phyloP scores from a whole-genome alignment of 1,284 basidiomycete species.

The Marasmius sp. region DNA sequence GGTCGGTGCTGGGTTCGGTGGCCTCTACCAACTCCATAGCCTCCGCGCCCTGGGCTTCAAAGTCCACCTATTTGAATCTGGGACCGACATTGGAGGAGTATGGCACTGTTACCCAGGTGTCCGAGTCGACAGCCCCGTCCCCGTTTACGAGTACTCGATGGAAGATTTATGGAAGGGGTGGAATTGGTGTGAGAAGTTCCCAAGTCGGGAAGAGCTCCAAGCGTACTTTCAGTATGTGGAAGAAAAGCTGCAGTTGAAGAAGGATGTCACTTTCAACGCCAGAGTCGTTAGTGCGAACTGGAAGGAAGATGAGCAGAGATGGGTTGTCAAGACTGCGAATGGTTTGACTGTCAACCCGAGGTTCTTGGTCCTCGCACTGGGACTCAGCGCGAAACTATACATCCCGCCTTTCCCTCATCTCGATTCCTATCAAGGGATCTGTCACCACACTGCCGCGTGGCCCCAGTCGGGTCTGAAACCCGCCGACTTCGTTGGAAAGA shows the following conservation, averaged over 20 bases:
- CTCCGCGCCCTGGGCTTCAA: background rate
- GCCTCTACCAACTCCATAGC: background rate
- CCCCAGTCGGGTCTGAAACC: constrained; percentile 17
- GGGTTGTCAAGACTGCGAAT: constrained; percentile 19
- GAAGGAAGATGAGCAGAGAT: constrained; percentile 16
- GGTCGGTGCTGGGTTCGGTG: background rate
- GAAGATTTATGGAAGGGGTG: constrained; percentile 25
- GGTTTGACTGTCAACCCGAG: constrained; percentile 14
- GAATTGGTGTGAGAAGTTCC: constrained; percentile 21
- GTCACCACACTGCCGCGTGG: constrained; percentile 23
- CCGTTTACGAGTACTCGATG: constrained; percentile 21
- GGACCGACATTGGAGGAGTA: background rate
- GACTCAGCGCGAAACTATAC: constrained; percentile 20
- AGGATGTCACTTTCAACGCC: constrained; percentile 21
- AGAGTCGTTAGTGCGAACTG: constrained; percentile 20
- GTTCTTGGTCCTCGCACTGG: constrained; percentile 22
- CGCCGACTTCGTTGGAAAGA: constrained; percentile 19
- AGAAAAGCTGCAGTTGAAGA: constrained; percentile 20
- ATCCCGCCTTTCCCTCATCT: constrained; percentile 18
- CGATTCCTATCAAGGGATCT: constrained; percentile 19
- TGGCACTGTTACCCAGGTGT: background rate
- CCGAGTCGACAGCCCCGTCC: constrained; percentile 5
- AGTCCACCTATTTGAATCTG: background rate
- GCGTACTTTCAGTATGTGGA: constrained; percentile 21
- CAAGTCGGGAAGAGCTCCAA: constrained; percentile 19